Evolutionary conservation across 2,329 filamentous ascomycete species (phyloP), one percentile per base, ranked within the genome.

Genomic region (Podosphaera fusca): DNA sequence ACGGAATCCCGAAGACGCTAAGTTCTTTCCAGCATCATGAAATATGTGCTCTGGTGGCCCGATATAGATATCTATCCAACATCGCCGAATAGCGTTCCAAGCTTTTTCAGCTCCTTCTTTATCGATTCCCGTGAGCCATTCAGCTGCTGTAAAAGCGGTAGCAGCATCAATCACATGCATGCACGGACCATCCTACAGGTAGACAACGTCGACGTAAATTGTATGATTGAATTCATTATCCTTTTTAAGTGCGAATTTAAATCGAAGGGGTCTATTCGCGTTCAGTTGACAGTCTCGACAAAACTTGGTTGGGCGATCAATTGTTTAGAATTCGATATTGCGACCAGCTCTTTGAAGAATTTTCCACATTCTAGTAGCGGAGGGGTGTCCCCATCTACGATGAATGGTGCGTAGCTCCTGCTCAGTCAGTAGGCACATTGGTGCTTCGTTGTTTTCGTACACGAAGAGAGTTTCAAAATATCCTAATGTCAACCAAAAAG

Each of bases 1-100:
- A 7, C 14, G 45, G 45, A 47, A 47, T 47, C 14, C 14, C n/a
- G 6, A 8, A 47, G 6, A 47, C 14, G 56, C 34, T 33, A 58
- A 59, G 36, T 57, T 59, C 21, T 57, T 55, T 29, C 51, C 55
- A 30, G 45, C 42, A 30, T 56, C 42, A 21, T 53, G 51, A 36
- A 54, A 14, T n/a, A 56, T 34, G 30, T 21, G 21, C 14, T 47
- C 45, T 47, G 29, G 45, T 14, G 45, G 45, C 5, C 45, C 45
- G 1, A 47, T 47, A 30, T 47, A 47, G 5, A 47, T 47, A n/a
- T 47, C 45, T 47, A 47, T 47, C 14, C 45, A 47, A 30, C 45
- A 47, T 47, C 29, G 45, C 45, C 45, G 45, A 47, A 47, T 47
- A 5, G 45, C 6, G 45, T 47, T 47, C 45, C 45, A 47, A n/a